Conservation (phyloP, 371 early-diverging fungal species). For the Umbelopsis sp. region DNA sequence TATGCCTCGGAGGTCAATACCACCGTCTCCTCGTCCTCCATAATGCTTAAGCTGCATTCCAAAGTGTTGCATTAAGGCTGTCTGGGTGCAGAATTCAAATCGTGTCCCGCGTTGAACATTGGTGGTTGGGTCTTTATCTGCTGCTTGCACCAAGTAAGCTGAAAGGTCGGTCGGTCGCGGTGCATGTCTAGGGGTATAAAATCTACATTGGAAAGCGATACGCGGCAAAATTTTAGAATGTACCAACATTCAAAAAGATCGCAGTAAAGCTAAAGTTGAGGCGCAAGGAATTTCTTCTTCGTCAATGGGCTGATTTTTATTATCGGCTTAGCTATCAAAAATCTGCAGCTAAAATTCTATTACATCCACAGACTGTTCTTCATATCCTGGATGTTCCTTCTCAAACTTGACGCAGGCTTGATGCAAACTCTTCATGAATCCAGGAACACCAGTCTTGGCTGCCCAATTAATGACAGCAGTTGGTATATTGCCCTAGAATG, state of each 20-base stretch:
- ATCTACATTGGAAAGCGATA: background rate
- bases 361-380: background rate
- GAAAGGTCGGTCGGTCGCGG: slow-evolving; percentile 1
- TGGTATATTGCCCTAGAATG: slow-evolving; percentile 46
- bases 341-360: slow-evolving; percentile 8
- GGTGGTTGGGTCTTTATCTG: slow-evolving; percentile 29
- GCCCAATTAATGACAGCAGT: slow-evolving; percentile 54
- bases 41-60: slow-evolving; percentile 43
- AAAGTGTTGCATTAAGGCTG: slow-evolving; percentile 27
- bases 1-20: slow-evolving; percentile 43
- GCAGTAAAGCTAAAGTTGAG: background rate
- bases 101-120: slow-evolving; percentile 38
- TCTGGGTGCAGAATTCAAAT: slow-evolving; percentile 46
- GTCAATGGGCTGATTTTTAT: no score
- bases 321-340: background rate
- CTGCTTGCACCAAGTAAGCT: background rate
- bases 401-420: slow-evolving; percentile 30
- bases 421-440: slow-evolving; percentile 35
- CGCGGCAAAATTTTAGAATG: background rate
- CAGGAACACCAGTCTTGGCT: slow-evolving; percentile 49
- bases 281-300: background rate
- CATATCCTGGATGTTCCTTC: slow-evolving; percentile 23
- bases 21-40: slow-evolving; percentile 47
- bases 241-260: background rate
- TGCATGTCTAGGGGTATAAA: slow-evolving; percentile 1